Percentiles rank a stretch among this genome's conserved stretches.
phyloP scores from a whole-genome alignment of 148 eudicot genomes.

The Simmondsia chinensis region DNA sequence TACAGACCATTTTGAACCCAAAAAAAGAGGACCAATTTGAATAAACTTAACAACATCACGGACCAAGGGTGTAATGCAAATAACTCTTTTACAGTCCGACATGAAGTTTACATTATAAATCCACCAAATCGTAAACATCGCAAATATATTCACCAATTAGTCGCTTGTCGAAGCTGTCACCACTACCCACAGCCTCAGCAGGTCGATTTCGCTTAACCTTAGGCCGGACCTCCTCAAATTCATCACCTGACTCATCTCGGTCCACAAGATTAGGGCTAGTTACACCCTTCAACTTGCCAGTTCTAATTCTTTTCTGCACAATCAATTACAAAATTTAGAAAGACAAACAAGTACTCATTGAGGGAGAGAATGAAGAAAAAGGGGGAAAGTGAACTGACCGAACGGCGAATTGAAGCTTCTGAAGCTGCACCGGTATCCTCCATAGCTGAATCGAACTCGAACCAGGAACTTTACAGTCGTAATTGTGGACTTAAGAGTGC shows the following conservation, averaged over 20 bases:
- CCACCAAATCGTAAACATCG: background rate
- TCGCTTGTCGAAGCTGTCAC: slow-evolving; percentile 17
- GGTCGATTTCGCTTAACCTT: slow-evolving; percentile 48
- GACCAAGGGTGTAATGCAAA: no score
- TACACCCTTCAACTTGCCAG: slow-evolving; percentile 12
- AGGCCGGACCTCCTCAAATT: slow-evolving; percentile 55
- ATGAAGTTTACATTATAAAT: background rate
- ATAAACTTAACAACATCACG: no score
- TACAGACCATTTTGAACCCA: no score
- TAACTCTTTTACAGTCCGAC: no score
- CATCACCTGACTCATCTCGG: slow-evolving; percentile 47
- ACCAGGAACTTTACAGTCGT: no score
- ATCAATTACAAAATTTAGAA: slow-evolving; percentile 8
- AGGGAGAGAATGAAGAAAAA: background rate
- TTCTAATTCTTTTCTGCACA: slow-evolving; percentile 65
- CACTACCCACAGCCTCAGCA: slow-evolving; percentile 27
- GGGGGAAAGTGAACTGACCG: slow-evolving; percentile 22
- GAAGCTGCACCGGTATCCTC: slow-evolving; percentile 34
- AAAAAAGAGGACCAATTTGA: no score
- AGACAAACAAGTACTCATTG: background rate
- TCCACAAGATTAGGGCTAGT: slow-evolving; percentile 36
- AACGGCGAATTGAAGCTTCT: slow-evolving; percentile 44
- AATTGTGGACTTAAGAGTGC: no score
- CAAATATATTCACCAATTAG: slow-evolving; percentile 46
- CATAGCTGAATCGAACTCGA: no score